Evolutionary conservation across 225 moss, liverwort and hornwort genomes (phyloP), one percentile per base, ranked within the genome.

Genomic region (Marchantia polymorpha): DNA sequence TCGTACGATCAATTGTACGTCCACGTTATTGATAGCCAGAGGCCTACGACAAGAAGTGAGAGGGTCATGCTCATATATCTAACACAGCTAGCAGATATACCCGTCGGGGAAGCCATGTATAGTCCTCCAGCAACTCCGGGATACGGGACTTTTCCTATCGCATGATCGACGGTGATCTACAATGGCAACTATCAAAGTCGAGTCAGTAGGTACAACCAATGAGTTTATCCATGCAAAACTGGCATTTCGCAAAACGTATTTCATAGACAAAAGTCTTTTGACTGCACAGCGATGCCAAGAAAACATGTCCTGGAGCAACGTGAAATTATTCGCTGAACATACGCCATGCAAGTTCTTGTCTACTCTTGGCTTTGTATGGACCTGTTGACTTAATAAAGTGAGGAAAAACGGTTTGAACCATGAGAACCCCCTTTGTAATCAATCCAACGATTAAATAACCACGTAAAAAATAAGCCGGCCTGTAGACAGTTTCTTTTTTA

Each of bases 91-190:
- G 20, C 39, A 73, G 27, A 14, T 66, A 60, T 65, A 94, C 96
- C 94, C 67, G 85, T 90, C 76, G 90, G 80, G 77, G 83, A 92
- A 76, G 96, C 91, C 96, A 94, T 90, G n/a, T 91, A 91, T 6
- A 97, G 90, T 68, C 96, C 96, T 67, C 94, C 92, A 20, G 92
- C 92, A 82, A 97, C 96, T 73, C 96, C 96, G 75, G 86, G 70
- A 82, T 94, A 97, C 64, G 82, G 85, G 78, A 88, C 83, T 84
- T 85, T 91, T 23, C 90, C 96, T 81, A 97, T 93, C 55, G 93
- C 86, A 75, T 87, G 74, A 31, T 91, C 91, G 50, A 91, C 82
- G 71, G 85, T 76, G 75, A 92, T 84, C 94, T 97, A 73, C 49
- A 47, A 20, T 22, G 5, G 60, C 48, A 51, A 68, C 12, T 13